Base-by-base conservation (phyloP, 352 stramenopile species). In the Globisporangium acanthophoron region DNA sequence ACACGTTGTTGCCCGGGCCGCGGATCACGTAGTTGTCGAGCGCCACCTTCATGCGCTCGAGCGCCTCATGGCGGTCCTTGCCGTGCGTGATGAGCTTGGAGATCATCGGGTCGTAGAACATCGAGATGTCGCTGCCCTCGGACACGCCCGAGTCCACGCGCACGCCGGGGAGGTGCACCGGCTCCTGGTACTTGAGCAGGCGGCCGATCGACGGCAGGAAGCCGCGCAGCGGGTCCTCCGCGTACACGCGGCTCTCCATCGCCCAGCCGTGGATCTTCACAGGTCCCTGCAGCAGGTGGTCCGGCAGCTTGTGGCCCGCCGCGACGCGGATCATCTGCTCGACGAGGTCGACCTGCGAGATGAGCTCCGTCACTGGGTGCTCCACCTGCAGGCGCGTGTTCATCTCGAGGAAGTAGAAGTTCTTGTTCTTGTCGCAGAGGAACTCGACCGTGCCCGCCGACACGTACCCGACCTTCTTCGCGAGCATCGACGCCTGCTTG, bases 361-460 rank as follows among this genome's bases (percentile, higher is more conserved):
- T 94, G 46, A 94, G 76, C 75, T 99, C 96, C 1, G 96, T 98
- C 12, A 99, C 87, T 1, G 96, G 96, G 78, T 99, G 96, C 58
- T 99, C 96, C 8, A 98, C 83, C 62, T 92, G 86, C 21, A 97
- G 69, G 31, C 91, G 80, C 29, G 96, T 98, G 74, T 98, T 99
- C 96, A 99, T 99, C 77, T 99, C 97, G 16, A 99, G 71, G 63
- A 99, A 99, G 67, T 98, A 98, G 67, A 99, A 99, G 69, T 98
- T 97, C 67, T 97, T 88, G 73, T 98, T 62, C 54, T 96, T 93
- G 61, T 98, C 96, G 52, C 90, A 96, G 33, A 99, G 66, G 66
- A 98, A 98, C 73, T 99, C 96, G 2, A 99, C 92, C 1, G 96
- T 99, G n/a, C 97, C 96, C 0, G 96, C 97, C 41, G 69, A 96